Percentiles rank a stretch among this genome's conserved stretches.
These are phyloP conservation scores for Drechslerella coelobrocha DNA, from an alignment of 2,329 filamentous ascomycete species.

Conservation along the genomic window DNA sequence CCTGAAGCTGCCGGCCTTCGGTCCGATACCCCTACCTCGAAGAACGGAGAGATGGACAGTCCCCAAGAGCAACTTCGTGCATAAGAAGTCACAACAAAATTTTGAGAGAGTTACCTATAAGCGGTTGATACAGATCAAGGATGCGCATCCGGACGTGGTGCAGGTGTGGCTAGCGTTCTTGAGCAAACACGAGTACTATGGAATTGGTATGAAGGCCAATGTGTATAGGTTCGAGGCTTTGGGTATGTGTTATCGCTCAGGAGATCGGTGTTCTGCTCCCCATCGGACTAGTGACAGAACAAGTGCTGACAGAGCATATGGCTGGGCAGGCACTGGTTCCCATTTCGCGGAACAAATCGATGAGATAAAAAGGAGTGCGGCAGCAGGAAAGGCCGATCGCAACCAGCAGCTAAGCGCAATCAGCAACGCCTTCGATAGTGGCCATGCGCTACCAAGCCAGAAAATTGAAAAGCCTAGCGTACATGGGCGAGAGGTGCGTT, in stretches of 20 bases:
- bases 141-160: constrained; percentile 86
- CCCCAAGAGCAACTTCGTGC: constrained; percentile 84
- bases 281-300: neutral
- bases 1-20: constrained; percentile 81
- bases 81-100: constrained; percentile 98
- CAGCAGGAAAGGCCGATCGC: constrained; percentile 25
- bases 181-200: constrained; percentile 89
- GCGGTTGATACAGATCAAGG: constrained; percentile 87
- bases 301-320: constrained; percentile 1
- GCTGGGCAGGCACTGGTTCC: constrained; percentile 32
- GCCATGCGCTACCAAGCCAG: constrained; percentile 17
- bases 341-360: constrained; percentile 27
- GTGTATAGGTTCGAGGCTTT: constrained; percentile 84
- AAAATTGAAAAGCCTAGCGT: constrained; percentile 2
- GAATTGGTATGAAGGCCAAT: constrained; percentile 99
- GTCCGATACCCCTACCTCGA: constrained; percentile 82
- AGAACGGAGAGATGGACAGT: constrained; percentile 95
- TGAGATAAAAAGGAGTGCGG: constrained; percentile 27
- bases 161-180: constrained; percentile 92
- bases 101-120: constrained; percentile 90
- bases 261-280: neutral
- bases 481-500: neutral
- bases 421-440: constrained; percentile 17
- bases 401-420: constrained; percentile 44
- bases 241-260: constrained; percentile 62